phyloP scores from a whole-genome alignment of 495 filamentous ascomycete species.

The Sordaria brevicollis region DNA sequence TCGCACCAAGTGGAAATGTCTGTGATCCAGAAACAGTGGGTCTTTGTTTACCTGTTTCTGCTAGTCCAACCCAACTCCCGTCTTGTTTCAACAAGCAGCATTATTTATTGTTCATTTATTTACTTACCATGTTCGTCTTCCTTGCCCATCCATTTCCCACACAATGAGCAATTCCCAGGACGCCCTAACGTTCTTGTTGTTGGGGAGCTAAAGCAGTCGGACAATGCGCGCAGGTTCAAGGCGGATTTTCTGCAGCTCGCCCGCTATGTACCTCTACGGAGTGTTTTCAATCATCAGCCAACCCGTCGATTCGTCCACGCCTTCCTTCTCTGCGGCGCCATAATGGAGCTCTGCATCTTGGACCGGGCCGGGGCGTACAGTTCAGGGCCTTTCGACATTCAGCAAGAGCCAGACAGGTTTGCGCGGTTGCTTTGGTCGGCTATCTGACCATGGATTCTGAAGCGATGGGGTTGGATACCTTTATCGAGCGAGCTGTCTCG shows the following conservation, averaged over 20 bases:
- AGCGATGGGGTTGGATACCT: not conserved
- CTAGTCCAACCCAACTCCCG: too few species aligned
- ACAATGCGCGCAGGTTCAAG: not conserved
- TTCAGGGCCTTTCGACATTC: not conserved
- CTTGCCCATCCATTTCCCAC: too few species aligned
- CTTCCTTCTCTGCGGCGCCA: not conserved
- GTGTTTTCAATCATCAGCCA: not conserved
- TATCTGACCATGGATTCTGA: not conserved
- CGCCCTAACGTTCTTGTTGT: not conserved
- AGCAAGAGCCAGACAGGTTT: not conserved
- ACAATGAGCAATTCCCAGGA: too few species aligned
- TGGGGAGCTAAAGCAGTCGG: not conserved
- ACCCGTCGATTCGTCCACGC: not conserved
- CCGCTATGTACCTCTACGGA: not conserved
- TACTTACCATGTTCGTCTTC: too few species aligned
- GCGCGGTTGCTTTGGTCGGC: not conserved
- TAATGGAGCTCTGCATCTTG: not conserved
- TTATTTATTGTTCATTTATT: too few species aligned
- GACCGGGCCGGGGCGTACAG: not conserved
- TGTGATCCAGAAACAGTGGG: too few species aligned
- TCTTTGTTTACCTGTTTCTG: too few species aligned
- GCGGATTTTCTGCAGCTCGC: not conserved
- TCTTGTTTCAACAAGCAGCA: too few species aligned
- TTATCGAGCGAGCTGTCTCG: not conserved
- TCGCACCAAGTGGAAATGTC: too few species aligned